A percentile compares a stretch with the other conserved stretches of the same genome.
Evolutionary conservation across 2,329 filamentous ascomycete genomes (phyloP).

Genomic region (Colletotrichum sp.): DNA sequence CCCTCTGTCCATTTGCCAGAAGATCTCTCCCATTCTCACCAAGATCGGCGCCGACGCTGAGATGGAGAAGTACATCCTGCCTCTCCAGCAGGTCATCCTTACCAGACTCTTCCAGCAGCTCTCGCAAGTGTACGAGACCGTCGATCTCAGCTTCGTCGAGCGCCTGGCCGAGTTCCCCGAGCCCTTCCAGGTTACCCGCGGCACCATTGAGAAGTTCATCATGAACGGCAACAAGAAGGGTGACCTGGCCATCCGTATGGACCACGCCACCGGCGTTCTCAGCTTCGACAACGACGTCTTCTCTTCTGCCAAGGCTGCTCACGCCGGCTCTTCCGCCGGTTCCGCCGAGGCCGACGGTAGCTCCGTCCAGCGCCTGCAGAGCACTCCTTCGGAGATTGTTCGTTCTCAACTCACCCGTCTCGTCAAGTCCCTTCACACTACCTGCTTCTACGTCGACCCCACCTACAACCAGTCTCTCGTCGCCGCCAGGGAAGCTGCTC

Average conservation of each 20-base stretch:
- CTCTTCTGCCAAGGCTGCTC: constrained; percentile 91
- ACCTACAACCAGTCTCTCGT: constrained; percentile 83
- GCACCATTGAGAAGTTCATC: constrained; percentile 99
- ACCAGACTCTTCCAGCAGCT: constrained; percentile 98
- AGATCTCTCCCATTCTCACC: constrained; percentile 94
- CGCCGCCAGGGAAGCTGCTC: constrained; percentile 79
- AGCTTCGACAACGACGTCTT: constrained; percentile 99
- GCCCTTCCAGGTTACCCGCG: constrained; percentile 88
- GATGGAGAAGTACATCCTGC: constrained; percentile 96
- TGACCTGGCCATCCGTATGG: constrained; percentile 92
- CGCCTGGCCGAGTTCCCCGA: constrained; percentile 95
- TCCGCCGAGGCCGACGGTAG: constrained; percentile 86
- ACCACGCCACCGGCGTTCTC: constrained; percentile 92
- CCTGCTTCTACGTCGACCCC: constrained; percentile 95
- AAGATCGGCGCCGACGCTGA: constrained; percentile 93
- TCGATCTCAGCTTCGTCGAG: constrained; percentile 92
- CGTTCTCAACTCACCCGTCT: constrained; percentile 92
- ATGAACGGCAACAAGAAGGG: constrained; percentile 99
- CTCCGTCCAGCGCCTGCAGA: constrained; percentile 93
- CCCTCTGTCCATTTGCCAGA: constrained; percentile 97
- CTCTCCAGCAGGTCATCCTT: constrained; percentile 97
- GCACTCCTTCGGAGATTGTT: constrained; percentile 96
- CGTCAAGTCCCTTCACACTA: constrained; percentile 88
- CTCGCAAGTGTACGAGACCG: constrained; percentile 98
- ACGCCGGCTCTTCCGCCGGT: constrained; percentile 82